These are phyloP conservation scores for Cryptococcus hybrid DNA, from an alignment of 1,284 basidiomycete genomes.

Conservation along the genomic window DNA sequence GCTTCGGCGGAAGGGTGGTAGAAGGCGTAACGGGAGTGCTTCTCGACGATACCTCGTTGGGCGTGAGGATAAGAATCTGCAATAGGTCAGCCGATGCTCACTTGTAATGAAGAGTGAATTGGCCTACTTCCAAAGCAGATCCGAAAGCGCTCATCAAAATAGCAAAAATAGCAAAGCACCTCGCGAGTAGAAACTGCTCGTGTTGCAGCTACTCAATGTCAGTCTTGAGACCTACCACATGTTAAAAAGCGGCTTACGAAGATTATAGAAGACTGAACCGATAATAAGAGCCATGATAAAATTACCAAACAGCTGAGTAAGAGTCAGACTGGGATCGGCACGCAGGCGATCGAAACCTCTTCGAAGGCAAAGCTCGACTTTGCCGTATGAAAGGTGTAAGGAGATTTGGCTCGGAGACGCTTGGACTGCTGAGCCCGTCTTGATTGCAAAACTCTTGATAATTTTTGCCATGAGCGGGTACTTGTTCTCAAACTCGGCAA, in stretches of 20 bases:
- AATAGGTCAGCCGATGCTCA: not conserved
- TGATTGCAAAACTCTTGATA: slow-evolving; percentile 35
- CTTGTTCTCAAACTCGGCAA: slow-evolving; percentile 42
- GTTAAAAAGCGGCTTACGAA: slow-evolving; percentile 20
- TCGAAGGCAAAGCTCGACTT: slow-evolving; percentile 48
- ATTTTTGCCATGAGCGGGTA: slow-evolving; percentile 43
- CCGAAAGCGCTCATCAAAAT: slow-evolving; percentile 30
- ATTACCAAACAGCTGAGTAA: slow-evolving; percentile 49
- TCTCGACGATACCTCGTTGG: slow-evolving; percentile 52
- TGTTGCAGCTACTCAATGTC: slow-evolving; percentile 29
- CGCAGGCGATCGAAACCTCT: slow-evolving; percentile 49
- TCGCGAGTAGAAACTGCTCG: slow-evolving; percentile 70
- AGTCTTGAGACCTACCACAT: too few relatives aligned
- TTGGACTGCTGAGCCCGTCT: slow-evolving; percentile 51
- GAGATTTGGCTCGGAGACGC: slow-evolving; percentile 35
- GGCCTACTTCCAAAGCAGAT: slow-evolving; percentile 24
- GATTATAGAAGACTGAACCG: slow-evolving; percentile 48
- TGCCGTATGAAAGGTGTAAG: slow-evolving; percentile 46
- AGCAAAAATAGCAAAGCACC: slow-evolving; percentile 63
- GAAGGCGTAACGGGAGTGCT: slow-evolving; percentile 53
- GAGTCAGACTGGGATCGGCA: slow-evolving; percentile 48
- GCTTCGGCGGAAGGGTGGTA: slow-evolving; percentile 52
- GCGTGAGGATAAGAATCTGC: slow-evolving; percentile 50
- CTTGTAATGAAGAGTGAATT: not conserved
- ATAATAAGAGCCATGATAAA: slow-evolving; percentile 49